Percentiles rank a stretch among this genome's conserved stretches.
Evolutionary conservation across 805 yeast genomes (phyloP).

Genomic region (Candida gorgasii): DNA sequence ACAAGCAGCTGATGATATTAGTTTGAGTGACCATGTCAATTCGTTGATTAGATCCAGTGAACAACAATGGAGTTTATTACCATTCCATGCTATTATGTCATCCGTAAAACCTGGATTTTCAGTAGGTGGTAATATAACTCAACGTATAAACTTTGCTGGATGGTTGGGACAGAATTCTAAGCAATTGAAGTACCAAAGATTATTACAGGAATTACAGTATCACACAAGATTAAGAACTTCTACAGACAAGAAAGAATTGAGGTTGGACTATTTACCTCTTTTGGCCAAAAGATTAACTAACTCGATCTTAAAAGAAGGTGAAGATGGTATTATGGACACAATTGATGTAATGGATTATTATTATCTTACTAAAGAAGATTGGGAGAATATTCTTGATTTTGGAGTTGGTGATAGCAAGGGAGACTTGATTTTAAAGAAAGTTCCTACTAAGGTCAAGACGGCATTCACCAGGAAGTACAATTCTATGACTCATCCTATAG

Average conservation of each 20-base stretch:
- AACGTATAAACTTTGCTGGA: conserved; percentile 74
- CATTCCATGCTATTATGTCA: conserved; percentile 85
- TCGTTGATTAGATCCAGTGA: conserved; percentile 82
- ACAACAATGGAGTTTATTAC: conserved; percentile 92
- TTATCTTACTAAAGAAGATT: conserved; percentile 85
- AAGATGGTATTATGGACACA: conserved; percentile 64
- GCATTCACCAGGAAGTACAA: conserved; percentile 89
- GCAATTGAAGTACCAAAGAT: conserved; percentile 70
- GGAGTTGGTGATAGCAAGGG: conserved; percentile 60
- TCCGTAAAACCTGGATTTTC: conserved; percentile 76
- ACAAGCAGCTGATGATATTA: conserved; percentile 81
- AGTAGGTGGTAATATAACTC: conserved; percentile 69
- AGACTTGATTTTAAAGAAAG: conserved; percentile 52
- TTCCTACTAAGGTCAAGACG: conserved; percentile 77
- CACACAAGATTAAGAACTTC: conserved; percentile 81
- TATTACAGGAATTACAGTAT: conserved; percentile 84
- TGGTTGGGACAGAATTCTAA: conserved; percentile 93
- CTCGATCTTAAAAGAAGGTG: conserved; percentile 58
- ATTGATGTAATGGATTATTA: conserved; percentile 80
- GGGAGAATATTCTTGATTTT: conserved; percentile 85
- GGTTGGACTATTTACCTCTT: conserved; percentile 74
- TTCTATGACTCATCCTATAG: conserved; percentile 73
- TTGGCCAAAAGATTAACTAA: conserved; percentile 54
- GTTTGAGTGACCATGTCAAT: conserved; percentile 83
- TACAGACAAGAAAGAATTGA: conserved; percentile 69